A percentile compares a stretch with the other conserved stretches of the same genome.
Evolutionary conservation across 169 alveolate genomes (phyloP).

Genomic region (Blepharisma undulans): DNA sequence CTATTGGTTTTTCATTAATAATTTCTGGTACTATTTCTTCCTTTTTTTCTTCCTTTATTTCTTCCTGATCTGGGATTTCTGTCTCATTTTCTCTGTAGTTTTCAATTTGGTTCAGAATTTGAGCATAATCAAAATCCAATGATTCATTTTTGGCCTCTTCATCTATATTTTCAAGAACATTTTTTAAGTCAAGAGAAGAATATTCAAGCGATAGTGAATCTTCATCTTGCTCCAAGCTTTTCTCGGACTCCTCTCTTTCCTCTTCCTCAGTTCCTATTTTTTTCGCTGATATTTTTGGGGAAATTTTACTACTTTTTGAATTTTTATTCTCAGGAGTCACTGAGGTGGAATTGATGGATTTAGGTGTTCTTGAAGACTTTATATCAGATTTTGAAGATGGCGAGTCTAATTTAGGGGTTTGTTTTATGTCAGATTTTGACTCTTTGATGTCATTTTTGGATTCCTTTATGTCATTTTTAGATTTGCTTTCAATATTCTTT

Average conservation of each 20-base stretch:
- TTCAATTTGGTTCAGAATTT: background rate
- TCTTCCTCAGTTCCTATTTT: background rate
- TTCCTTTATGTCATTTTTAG: background rate
- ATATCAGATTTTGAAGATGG: background rate
- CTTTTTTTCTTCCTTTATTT: background rate
- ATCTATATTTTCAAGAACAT: background rate
- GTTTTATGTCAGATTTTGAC: background rate
- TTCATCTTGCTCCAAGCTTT: background rate
- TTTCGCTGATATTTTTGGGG: background rate
- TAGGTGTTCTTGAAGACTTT: background rate
- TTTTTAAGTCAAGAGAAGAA: background rate
- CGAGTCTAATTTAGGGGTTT: background rate
- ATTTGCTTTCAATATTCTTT: background rate
- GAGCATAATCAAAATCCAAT: background rate
- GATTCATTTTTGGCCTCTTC: background rate
- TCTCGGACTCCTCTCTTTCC: background rate
- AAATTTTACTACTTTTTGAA: background rate
- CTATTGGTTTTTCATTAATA: background rate
- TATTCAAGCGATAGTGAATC: background rate
- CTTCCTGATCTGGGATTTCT: background rate
- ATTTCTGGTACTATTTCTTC: background rate
- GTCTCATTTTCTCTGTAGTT: background rate
- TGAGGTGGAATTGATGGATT: background rate
- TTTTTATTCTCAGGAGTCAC: background rate
- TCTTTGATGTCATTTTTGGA: background rate